Evolutionary conservation across 345 rosid genomes (phyloP).

Genomic region (Salix arbutifolia): DNA sequence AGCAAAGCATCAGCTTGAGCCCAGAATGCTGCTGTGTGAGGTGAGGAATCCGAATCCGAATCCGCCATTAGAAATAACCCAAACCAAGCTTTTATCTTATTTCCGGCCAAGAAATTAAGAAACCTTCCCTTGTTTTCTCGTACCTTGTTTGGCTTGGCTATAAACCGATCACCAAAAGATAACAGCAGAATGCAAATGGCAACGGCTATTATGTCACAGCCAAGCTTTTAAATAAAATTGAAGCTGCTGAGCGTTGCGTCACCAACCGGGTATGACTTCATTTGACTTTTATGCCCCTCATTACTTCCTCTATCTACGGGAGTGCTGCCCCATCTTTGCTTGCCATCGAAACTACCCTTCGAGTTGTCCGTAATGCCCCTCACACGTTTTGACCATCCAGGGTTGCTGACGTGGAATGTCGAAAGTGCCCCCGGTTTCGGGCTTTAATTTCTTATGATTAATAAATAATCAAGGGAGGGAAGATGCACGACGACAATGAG

Average conservation of each 20-base stretch:
- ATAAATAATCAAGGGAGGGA: not conserved
- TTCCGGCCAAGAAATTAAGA: not conserved
- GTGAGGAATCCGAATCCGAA: slow-evolving; percentile 5
- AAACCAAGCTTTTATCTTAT: not conserved
- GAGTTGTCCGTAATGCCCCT: not conserved
- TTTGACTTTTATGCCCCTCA: not conserved
- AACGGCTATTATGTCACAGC: not conserved
- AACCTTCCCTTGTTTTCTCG: not conserved
- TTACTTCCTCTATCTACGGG: not conserved
- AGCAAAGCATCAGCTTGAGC: slow-evolving; percentile 75
- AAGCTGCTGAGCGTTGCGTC: not conserved
- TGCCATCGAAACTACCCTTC: slow-evolving; percentile 3
- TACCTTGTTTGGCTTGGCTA: not conserved
- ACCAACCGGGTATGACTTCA: too few relatives aligned
- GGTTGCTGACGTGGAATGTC: not conserved
- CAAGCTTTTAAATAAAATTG: not conserved
- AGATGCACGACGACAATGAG: not conserved
- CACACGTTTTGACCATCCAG: not conserved
- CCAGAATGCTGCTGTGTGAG: slow-evolving; percentile 32
- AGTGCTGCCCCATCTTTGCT: not conserved
- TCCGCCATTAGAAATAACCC: slow-evolving; percentile 8
- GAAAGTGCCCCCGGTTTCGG: not conserved
- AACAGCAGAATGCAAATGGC: not conserved
- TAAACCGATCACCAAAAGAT: too few relatives aligned
- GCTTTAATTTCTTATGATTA: too few relatives aligned